Base-by-base conservation (phyloP, 2,329 filamentous ascomycete genomes). In the Escovopsis weberi region DNA sequence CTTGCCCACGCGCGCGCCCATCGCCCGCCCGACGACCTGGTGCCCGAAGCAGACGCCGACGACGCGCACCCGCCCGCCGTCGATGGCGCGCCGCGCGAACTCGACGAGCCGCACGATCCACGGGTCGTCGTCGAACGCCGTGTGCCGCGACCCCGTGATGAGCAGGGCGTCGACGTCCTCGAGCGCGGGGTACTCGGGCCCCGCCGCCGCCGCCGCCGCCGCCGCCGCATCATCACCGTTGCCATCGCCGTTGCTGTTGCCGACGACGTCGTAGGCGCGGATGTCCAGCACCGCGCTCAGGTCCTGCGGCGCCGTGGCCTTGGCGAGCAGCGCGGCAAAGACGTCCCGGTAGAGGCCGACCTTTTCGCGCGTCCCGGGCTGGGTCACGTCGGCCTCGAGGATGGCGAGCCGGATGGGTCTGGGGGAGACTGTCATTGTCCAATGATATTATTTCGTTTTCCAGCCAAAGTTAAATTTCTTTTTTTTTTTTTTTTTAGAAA, bases 311-410 rank as follows among this genome's bases (percentile, higher is more conserved):
- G 59, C 57, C 37, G 72, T 74, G 7, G 74, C 72, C 37, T 64
- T 60, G 39, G 64, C 55, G 41, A 86, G 69, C 9, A 85, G 69
- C 33, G 69, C 55, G 15, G 64, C 69, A 62, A 86, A 85, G 46
- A 85, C 72, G 48, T 77, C 80, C 47, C 78, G 75, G 63, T 94
- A 95, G 46, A 71, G 70, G 41, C 77, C 75, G 61, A 82, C 87
- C 53, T 75, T 75, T 43, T 70, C 70, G 43, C 74, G 65, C 33
- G 81, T 75, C 37, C 72, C 62, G 1, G 77, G 72, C 40, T 82
- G 68, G 1, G 86, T 86, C 1, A 75, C 83, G 63, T 94, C 89
- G 67, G 84, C 82, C 69, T 94, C 85, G 51, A 96, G 78, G 52
- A 96, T 74, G 38, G 88, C 87, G 61, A 95, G 81, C 43, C 84